phyloP scores from a whole-genome alignment of 1,284 basidiomycete genomes.

The Ceratobasidium sp. region DNA sequence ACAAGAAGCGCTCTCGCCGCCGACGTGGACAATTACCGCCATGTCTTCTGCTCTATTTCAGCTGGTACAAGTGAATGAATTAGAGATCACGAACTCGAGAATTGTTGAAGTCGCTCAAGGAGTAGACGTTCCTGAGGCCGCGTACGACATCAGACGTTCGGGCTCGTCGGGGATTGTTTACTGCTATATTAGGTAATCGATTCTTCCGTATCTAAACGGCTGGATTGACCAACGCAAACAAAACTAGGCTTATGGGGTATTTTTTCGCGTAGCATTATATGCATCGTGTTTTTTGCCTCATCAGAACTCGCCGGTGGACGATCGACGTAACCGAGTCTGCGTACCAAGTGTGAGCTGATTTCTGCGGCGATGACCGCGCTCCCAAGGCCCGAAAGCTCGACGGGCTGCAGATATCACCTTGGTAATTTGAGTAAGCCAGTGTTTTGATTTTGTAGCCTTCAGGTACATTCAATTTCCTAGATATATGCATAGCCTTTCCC shows the following conservation, averaged over 20 bases:
- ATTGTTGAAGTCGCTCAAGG: background rate
- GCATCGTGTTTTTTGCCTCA: background rate
- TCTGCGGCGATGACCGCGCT: too few relatives aligned
- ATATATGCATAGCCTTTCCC: too few relatives aligned
- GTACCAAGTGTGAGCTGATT: too few relatives aligned
- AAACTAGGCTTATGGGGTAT: background rate
- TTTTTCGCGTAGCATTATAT: background rate
- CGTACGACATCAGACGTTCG: background rate
- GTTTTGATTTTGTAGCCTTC: too few relatives aligned
- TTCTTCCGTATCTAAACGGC: conserved; percentile 18
- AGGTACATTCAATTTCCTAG: too few relatives aligned
- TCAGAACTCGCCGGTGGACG: background rate
- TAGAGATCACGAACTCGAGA: conserved; percentile 1
- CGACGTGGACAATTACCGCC: background rate
- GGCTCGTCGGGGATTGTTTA: conserved; percentile 28
- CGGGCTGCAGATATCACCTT: too few relatives aligned
- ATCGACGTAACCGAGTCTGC: background rate
- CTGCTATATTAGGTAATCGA: background rate
- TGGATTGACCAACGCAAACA: background rate
- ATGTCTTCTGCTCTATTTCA: background rate
- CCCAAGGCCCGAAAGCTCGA: too few relatives aligned
- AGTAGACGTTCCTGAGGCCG: background rate
- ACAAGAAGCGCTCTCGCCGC: background rate
- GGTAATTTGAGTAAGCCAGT: too few relatives aligned
- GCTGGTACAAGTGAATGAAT: too few relatives aligned